These are phyloP conservation scores for Saussurea involucrata DNA, from an alignment of 129 eudicot genomes.

Conservation along the genomic window DNA sequence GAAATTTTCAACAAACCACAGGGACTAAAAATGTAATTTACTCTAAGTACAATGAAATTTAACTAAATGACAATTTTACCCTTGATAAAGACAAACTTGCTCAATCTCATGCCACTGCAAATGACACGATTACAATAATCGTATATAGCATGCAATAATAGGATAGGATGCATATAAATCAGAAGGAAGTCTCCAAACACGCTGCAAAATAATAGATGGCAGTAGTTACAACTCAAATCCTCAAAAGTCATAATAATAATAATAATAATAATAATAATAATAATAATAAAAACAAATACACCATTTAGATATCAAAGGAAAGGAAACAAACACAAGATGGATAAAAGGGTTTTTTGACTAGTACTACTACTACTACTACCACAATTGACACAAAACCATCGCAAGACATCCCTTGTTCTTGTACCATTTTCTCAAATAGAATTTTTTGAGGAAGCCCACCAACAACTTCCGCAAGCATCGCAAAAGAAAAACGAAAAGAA, in stretches of 20 bases:
- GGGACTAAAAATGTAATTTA: no score
- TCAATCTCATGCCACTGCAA: no score
- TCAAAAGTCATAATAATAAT: neutral
- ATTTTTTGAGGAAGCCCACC: slow-evolving; percentile 24
- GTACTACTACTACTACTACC: slow-evolving; percentile 16
- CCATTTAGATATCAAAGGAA: neutral
- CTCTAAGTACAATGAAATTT: no score
- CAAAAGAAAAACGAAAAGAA: slow-evolving; percentile 29
- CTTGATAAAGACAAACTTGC: no score
- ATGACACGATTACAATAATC: neutral
- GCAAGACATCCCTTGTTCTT: slow-evolving; percentile 34
- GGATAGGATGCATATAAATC: neutral
- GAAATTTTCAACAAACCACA: no score
- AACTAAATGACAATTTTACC: no score
- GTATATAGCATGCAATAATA: neutral
- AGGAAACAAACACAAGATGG: neutral
- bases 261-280: no score
- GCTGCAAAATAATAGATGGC: slow-evolving; percentile 21
- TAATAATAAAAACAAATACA: neutral
- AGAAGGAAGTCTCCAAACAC: slow-evolving; percentile 5
- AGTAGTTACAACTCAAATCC: slow-evolving; percentile 16
- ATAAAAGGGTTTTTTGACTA: neutral
- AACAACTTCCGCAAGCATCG: slow-evolving; percentile 38
- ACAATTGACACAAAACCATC: slow-evolving; percentile 41
- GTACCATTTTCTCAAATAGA: slow-evolving; percentile 27